phyloP scores from a whole-genome alignment of 495 filamentous ascomycete genomes.

The Clohesyomyces aquaticus region DNA sequence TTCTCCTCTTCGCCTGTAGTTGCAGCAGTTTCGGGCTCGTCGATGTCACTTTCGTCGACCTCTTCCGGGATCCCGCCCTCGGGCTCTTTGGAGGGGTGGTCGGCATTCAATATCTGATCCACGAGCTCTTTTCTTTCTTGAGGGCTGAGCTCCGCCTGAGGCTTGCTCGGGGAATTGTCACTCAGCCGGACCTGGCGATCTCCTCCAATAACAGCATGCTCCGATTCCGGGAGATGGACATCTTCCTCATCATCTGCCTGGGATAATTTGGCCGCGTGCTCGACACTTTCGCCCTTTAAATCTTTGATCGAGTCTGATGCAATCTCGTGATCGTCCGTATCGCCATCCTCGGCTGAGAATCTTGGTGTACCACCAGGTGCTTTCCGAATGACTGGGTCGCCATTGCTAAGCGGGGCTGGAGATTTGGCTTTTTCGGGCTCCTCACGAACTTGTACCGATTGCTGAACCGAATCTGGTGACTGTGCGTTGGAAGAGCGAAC shows the following conservation, averaged over 20 bases:
- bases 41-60: constrained; percentile 14
- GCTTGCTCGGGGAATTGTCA: background rate
- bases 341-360: background rate
- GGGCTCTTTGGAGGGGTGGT: constrained; percentile 6
- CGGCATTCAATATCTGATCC: constrained; percentile 15
- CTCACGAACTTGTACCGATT: no score
- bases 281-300: constrained; percentile 13
- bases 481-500: no score
- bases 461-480: no score
- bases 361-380: background rate
- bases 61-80: constrained; percentile 1
- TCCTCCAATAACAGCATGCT: background rate
- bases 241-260: constrained; percentile 21
- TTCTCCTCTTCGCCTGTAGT: background rate
- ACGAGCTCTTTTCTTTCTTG: background rate
- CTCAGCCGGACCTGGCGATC: constrained; percentile 1
- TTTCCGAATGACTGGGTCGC: background rate
- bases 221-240: background rate
- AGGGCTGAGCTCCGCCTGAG: background rate
- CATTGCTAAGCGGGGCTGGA: background rate
- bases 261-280: constrained; percentile 15
- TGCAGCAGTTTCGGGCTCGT: background rate
- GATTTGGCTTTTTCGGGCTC: no score
- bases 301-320: constrained; percentile 12
- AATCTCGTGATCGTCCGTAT: constrained; percentile 11